A percentile compares a stretch with the other conserved stretches of the same genome.
Conservation (phyloP, 208 protist genomes). For the Leishmania aethiopica region DNA sequence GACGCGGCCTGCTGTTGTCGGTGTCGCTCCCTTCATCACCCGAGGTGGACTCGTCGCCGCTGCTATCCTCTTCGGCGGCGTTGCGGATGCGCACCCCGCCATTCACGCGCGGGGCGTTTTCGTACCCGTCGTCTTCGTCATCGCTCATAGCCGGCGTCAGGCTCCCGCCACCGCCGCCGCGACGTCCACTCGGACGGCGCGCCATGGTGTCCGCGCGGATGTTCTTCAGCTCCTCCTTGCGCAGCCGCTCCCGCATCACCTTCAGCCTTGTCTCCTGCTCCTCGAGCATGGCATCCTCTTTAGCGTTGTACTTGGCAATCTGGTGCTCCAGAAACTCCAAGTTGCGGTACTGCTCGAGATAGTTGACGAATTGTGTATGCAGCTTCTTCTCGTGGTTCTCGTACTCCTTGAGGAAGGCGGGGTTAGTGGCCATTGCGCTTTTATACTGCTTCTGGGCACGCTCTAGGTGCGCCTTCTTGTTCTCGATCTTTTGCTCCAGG, state of each 20-base stretch:
- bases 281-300: slow-evolving; percentile 83
- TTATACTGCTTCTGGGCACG: slow-evolving; percentile 91
- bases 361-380: slow-evolving; percentile 91
- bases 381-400: slow-evolving; percentile 92
- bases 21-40: slow-evolving; percentile 41
- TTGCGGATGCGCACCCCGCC: slow-evolving; percentile 35
- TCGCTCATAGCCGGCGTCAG: slow-evolving; percentile 25
- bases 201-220: slow-evolving; percentile 53
- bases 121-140: slow-evolving; percentile 52
- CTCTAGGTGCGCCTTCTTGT: slow-evolving; percentile 94
- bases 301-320: slow-evolving; percentile 87
- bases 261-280: slow-evolving; percentile 88
- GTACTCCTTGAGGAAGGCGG: slow-evolving; percentile 95
- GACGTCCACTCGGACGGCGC: slow-evolving; percentile 22
- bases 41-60: slow-evolving; percentile 41
- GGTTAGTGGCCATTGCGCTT: slow-evolving; percentile 89
- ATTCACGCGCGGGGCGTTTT: slow-evolving; percentile 14
- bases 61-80: slow-evolving; percentile 67
- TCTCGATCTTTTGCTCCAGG: slow-evolving; percentile 96
- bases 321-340: slow-evolving; percentile 94
- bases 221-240: slow-evolving; percentile 88
- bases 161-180: slow-evolving; percentile 7
- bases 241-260: slow-evolving; percentile 89
- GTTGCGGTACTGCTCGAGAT: slow-evolving; percentile 95
- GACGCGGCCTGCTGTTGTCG: slow-evolving; percentile 33